Evolutionary conservation across 2,329 filamentous ascomycete genomes (phyloP).

Genomic region (Colletotrichum acutatum): DNA sequence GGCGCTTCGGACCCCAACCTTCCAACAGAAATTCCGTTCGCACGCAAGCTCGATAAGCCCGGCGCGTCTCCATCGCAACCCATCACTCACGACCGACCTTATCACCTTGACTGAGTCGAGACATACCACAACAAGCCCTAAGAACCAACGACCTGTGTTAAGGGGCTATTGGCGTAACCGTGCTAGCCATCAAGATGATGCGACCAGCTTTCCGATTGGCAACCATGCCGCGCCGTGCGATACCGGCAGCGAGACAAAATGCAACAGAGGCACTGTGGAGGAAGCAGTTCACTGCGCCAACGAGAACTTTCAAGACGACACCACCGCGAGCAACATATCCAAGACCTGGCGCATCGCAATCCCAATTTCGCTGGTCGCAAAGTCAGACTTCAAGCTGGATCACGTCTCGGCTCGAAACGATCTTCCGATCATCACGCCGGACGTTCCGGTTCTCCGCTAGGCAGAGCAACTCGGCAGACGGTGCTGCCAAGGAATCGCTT

Average conservation of each 20-base stretch:
- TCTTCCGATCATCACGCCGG: slow-evolving; percentile 23
- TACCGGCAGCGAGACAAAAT: slow-evolving; percentile 21
- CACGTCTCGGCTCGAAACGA: slow-evolving; percentile 17
- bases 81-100: not conserved
- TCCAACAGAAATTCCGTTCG: slow-evolving; percentile 6
- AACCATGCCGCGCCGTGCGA: slow-evolving; percentile 18
- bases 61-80: slow-evolving; percentile 3
- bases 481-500: slow-evolving; percentile 44
- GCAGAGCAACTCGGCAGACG: slow-evolving; percentile 11
- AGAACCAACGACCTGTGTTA: not conserved
- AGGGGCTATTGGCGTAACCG: not conserved
- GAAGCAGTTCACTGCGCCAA: slow-evolving; percentile 15
- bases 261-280: slow-evolving; percentile 29
- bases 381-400: slow-evolving; percentile 27
- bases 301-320: slow-evolving; percentile 11
- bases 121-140: not conserved
- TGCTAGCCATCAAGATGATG: slow-evolving; percentile 22
- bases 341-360: not conserved
- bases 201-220: slow-evolving; percentile 26
- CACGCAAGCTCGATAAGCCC: not conserved
- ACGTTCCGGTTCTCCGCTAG: slow-evolving; percentile 34
- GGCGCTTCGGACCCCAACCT: slow-evolving; percentile 28
- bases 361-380: not conserved
- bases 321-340: not conserved
- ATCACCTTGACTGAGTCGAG: slow-evolving; percentile 5